Evolutionary conservation across 2,329 filamentous ascomycete genomes (phyloP), one percentile per base, ranked within the genome.

Genomic region (Pyrenochaeta sp.): DNA sequence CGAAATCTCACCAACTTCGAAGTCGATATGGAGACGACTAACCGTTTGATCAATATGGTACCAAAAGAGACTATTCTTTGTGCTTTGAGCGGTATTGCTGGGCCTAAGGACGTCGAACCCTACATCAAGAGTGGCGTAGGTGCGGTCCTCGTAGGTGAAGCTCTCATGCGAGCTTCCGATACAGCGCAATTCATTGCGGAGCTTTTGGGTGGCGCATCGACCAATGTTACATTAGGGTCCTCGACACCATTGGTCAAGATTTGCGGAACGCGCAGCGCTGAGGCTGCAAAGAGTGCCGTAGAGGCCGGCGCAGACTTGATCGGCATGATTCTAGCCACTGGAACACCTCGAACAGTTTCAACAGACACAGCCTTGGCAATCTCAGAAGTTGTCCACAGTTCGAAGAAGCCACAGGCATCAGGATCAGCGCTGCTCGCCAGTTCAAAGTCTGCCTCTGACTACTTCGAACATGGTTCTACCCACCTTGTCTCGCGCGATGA

Each of bases 1-100:
- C 88, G 95, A 49, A 96, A 99, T 70, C 83, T 99, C 11, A 94
- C 94, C 64, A 98, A 89, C 68, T 99, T 99, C 67, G 93, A 98
- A 72, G 95, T 99, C 17, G 96, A 99, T 74, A 85, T 99, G 59
- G 88, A 90, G 56, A 99, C 94, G 0, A 97, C 94, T 1, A 92
- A 90, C 69, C 88, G 94, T 20, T 80, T 99, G 43, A 91, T 96
- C 77, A 89, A 88, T 68, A 89, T 94, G 79, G 93, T 97, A 2
- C 90, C 92, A 2, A 85, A 90, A 58, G 89, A 87, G 49, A 96
- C 92, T 3, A 89, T 97, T 55, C 89, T 99, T 23, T 97, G 92
- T 73, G 96, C 95, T 9, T 83, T 99, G 30, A 98, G 94, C 72
- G 95, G 95, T 41, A 99, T 99, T 66, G 92, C 91, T 60, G 90